These are phyloP conservation scores for Kokia cookei DNA, from an alignment of 441 rosid species.

Conservation along the genomic window DNA sequence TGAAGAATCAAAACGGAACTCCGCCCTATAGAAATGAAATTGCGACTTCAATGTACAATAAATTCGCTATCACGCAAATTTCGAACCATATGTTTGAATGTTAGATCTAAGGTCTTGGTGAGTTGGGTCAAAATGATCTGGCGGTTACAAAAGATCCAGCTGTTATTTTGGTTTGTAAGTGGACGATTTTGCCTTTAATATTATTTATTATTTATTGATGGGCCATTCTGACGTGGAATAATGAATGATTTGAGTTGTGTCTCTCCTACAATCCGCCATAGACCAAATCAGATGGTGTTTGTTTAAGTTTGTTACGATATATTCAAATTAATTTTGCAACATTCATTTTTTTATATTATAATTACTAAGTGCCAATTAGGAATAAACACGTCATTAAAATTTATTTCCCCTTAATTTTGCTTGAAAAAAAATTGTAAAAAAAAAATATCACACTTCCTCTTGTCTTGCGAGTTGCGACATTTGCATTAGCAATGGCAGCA, in stretches of 20 bases:
- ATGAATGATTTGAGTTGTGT: background rate
- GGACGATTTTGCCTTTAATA: background rate
- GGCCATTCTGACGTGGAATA: background rate
- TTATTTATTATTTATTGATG: background rate
- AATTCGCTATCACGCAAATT: background rate
- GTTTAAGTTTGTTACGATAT: no score
- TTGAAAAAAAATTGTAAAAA: no score
- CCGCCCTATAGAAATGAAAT: background rate
- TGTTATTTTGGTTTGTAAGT: background rate
- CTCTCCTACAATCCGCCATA: background rate
- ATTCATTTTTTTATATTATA: no score
- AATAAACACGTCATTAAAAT: no score
- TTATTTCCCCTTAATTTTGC: no score
- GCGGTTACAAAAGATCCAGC: background rate
- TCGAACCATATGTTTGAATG: background rate
- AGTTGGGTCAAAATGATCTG: background rate
- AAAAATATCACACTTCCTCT: no score
- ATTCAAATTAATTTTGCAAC: no score
- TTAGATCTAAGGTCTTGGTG: background rate
- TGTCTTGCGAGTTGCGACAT: no score
- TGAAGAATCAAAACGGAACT: background rate
- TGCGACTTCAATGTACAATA: background rate
- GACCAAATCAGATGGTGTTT: no score
- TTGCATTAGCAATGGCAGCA: slow-evolving; percentile 43
- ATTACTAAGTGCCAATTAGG: no score